A percentile compares a stretch with the other conserved stretches of the same genome.
phyloP scores from a whole-genome alignment of 169 alveolate genomes.

The Plasmodium chabaudi region DNA sequence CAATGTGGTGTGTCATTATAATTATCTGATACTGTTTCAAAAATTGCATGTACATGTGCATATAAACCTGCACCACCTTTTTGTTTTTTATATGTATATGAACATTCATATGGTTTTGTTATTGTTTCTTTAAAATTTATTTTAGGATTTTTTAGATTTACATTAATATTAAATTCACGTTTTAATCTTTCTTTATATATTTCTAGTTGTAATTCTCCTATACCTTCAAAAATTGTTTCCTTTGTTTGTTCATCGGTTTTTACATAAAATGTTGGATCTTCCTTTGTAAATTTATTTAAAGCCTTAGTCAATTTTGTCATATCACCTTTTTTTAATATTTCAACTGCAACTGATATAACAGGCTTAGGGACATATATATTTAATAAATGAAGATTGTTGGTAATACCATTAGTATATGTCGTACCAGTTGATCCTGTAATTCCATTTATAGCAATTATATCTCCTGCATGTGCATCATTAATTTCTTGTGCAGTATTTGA shows the following conservation, averaged over 20 bases:
- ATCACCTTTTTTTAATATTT: slow-evolving; percentile 78
- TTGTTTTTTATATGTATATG: slow-evolving; percentile 95
- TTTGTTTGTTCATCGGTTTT: slow-evolving; percentile 92
- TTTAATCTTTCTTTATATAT: slow-evolving; percentile 95
- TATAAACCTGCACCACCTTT: slow-evolving; percentile 99
- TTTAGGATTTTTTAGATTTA: slow-evolving; percentile 93
- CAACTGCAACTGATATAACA: slow-evolving; percentile 93
- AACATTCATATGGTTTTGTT: slow-evolving; percentile 87
- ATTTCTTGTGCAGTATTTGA: slow-evolving; percentile 94
- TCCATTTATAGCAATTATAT: slow-evolving; percentile 97
- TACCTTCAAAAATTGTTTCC: slow-evolving; percentile 94
- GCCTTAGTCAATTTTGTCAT: slow-evolving; percentile 90
- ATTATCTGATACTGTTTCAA: slow-evolving; percentile 91
- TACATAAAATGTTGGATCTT: slow-evolving; percentile 96
- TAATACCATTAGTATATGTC: slow-evolving; percentile 91
- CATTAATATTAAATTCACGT: slow-evolving; percentile 92
- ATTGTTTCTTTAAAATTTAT: slow-evolving; percentile 94
- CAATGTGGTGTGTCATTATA: slow-evolving; percentile 77
- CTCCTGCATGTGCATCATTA: slow-evolving; percentile 94
- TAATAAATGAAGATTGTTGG: slow-evolving; percentile 81
- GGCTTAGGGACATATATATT: slow-evolving; percentile 95
- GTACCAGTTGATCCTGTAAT: slow-evolving; percentile 94
- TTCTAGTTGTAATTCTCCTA: slow-evolving; percentile 96
- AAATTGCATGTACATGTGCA: slow-evolving; percentile 93
- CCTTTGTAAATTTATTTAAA: slow-evolving; percentile 91